Evolutionary conservation across 2,329 filamentous ascomycete genomes (phyloP).

Genomic region (Colletotrichum sp.): DNA sequence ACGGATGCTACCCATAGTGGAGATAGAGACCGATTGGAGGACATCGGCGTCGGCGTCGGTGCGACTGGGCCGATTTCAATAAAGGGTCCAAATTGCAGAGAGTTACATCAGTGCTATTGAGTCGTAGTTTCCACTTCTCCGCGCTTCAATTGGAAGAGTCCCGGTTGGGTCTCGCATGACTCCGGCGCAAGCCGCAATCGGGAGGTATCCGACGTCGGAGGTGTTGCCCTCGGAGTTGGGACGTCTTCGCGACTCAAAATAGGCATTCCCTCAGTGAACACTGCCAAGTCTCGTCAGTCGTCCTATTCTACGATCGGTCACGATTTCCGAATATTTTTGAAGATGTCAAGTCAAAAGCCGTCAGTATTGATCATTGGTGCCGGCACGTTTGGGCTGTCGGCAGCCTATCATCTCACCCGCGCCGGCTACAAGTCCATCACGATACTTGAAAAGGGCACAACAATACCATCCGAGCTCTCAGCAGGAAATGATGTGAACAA

Average conservation of each 20-base stretch:
- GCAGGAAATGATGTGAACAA: constrained; percentile 38
- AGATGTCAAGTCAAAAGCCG: neutral
- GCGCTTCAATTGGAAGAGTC: neutral
- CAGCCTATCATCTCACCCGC: constrained; percentile 43
- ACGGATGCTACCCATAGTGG: neutral
- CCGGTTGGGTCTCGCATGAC: neutral
- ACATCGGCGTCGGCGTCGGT: neutral
- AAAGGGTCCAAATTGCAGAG: neutral
- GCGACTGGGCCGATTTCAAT: neutral
- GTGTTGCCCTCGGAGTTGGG: neutral
- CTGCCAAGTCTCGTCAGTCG: neutral
- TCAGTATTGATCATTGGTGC: constrained; percentile 34
- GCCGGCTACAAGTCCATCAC: constrained; percentile 45
- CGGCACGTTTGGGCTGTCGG: constrained; percentile 49
- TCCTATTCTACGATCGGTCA: neutral
- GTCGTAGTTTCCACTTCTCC: neutral
- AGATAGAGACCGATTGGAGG: neutral
- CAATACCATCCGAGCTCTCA: constrained; percentile 44
- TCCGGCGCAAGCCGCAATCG: neutral
- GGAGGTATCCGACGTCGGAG: neutral
- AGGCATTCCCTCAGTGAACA: neutral
- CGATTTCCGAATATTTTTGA: neutral
- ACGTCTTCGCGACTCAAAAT: neutral
- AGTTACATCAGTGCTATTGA: neutral
- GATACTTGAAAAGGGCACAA: constrained; percentile 39